phyloP scores from a whole-genome alignment of 116 monocot species.

The Posidonia oceanica region DNA sequence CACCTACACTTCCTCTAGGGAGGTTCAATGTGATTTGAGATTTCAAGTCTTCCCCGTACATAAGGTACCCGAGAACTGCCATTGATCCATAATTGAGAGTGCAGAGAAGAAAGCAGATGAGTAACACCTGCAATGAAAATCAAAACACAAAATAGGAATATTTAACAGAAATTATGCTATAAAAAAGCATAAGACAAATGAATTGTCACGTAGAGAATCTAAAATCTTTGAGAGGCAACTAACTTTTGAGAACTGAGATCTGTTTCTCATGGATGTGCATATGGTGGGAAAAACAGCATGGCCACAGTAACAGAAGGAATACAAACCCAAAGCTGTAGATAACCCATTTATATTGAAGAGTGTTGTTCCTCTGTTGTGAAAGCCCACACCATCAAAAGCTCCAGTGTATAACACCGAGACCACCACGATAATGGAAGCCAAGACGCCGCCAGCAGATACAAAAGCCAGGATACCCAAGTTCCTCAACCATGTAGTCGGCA shows the following conservation, averaged over 20 bases:
- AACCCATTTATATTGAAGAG: constrained; percentile 33
- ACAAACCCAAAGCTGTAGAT: constrained; percentile 53
- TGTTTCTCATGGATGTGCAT: constrained; percentile 56
- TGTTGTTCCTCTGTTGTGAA: constrained; percentile 30
- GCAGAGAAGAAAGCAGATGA: constrained; percentile 46
- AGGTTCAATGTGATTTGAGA: constrained; percentile 78
- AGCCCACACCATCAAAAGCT: constrained; percentile 43
- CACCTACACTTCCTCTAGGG: constrained; percentile 12
- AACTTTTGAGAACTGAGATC: constrained; percentile 45
- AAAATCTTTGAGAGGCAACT: not conserved
- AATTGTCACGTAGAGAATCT: too few relatives aligned
- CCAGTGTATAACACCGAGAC: constrained; percentile 42
- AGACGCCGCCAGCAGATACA: constrained; percentile 51
- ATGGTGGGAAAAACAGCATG: constrained; percentile 80
- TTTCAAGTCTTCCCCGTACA: constrained; percentile 49
- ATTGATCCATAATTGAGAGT: constrained; percentile 53
- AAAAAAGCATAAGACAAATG: not conserved
- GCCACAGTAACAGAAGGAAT: constrained; percentile 71
- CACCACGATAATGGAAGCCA: constrained; percentile 43
- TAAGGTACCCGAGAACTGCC: constrained; percentile 62
- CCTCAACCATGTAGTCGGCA: constrained; percentile 75
- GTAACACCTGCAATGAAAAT: constrained; percentile 33
- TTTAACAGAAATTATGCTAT: not conserved
- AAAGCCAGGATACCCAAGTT: constrained; percentile 52
- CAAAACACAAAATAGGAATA: not conserved